These are phyloP conservation scores for Nicotiana tabacum DNA, from an alignment of 257 asterid species.

Conservation along the genomic window DNA sequence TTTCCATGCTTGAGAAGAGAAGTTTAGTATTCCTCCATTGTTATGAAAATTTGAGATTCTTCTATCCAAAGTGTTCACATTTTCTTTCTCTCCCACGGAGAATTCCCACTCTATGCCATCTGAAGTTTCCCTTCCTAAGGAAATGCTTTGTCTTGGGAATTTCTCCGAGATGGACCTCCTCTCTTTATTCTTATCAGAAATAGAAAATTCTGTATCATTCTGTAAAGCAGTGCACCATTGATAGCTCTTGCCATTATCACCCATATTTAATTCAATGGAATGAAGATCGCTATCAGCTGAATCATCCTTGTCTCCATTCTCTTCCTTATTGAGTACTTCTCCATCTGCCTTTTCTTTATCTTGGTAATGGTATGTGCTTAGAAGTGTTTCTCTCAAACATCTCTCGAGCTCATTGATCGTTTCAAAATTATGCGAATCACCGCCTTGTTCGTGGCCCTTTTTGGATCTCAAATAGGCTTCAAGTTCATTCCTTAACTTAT, in stretches of 20 bases:
- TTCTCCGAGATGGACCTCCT: conserved; percentile 37
- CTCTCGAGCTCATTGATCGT: conserved; percentile 68
- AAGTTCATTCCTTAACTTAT: conserved; percentile 56
- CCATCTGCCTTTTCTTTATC: conserved; percentile 26
- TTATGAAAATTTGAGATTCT: conserved; percentile 24
- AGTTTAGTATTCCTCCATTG: conserved; percentile 34
- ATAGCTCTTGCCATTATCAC: conserved; percentile 41
- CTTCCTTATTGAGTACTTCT: conserved; percentile 16
- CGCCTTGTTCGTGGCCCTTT: conserved; percentile 35
- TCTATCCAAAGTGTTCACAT: not conserved
- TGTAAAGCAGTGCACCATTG: conserved; percentile 40
- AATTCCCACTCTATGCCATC: conserved; percentile 60
- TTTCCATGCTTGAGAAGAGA: conserved; percentile 50
- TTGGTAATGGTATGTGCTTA: conserved; percentile 26
- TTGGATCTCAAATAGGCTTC: conserved; percentile 60
- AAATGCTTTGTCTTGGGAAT: conserved; percentile 28
- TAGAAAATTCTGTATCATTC: conserved; percentile 24
- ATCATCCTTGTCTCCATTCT: conserved; percentile 22
- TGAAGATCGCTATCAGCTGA: conserved; percentile 53
- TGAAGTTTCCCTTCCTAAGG: conserved; percentile 29
- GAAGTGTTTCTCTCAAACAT: conserved; percentile 68
- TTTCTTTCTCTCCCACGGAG: conserved; percentile 25
- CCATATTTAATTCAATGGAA: conserved; percentile 52
- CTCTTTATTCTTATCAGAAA: conserved; percentile 33
- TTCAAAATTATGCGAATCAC: conserved; percentile 54